Base-by-base conservation (phyloP, 371 early-diverging fungal species). In the Apophysomyces sp. region DNA sequence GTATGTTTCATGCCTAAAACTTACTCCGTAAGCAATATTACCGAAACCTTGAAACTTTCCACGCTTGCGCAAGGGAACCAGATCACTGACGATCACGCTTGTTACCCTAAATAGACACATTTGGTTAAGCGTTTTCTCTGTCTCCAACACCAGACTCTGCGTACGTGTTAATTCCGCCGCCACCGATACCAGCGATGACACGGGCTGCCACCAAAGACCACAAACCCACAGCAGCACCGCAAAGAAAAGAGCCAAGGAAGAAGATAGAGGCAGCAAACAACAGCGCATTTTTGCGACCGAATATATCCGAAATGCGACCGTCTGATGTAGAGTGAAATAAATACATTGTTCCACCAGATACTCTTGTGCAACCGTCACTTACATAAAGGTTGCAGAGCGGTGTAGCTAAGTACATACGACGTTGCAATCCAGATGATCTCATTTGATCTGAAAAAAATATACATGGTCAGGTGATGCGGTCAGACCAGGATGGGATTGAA, bases 141-240 rank as follows among this genome's bases (percentile, higher is more conserved):
- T 15, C 26, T 15, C 15, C 15, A 21, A 27, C 13, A 8, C 6
- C 16, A 30, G 39, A 18, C 32, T 24, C 27, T 55, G 6, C 51
- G 16, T 71, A 67, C 63, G 73, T 73, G 55, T 74, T 73, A 59
- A 80, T 69, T 34, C 81, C 77, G 39, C 91, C 92, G 4, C 93
- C 94, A 36, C 97, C 96, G 30, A 90, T 64, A 21, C 93, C 93
- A 9, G 92, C 85, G 29, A 92, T 63, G 3, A 87, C 91, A 51
- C 95, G 84, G 8, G 86, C 88, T 21, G 85, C 68, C 21, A 94
- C 94, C 16, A 97, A 78, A 68, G 83, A 66, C 63, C 83, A 85
- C 77, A 89, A 69, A 32, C 71, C 74, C 12, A 62, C 74, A 0
- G 88, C 81, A 58, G 83, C 77, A 55, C 88, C 89, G 32, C 88